phyloP scores from a whole-genome alignment of 768 basidiomycete genomes.

The Termitomyces sp. region DNA sequence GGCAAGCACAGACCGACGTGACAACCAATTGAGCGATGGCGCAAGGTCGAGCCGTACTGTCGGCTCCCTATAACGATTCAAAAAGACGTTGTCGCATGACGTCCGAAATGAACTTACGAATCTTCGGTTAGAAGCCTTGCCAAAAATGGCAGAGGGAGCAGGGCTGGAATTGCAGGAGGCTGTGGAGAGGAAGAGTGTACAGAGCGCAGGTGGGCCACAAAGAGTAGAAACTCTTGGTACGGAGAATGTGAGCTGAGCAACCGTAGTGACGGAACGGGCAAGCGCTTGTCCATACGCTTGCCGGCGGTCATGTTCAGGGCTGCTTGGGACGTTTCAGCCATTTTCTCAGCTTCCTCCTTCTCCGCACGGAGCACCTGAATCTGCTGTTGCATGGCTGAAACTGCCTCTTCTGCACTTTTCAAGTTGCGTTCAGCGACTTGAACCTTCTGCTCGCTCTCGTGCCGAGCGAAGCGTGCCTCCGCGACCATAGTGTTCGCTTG shows the following conservation, averaged over 20 bases:
- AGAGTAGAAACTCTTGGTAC: conserved; percentile 75
- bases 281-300: conserved; percentile 52
- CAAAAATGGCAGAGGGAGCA: conserved; percentile 77
- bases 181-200: conserved; percentile 56
- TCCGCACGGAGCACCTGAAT: conserved; percentile 72
- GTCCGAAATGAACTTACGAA: conserved; percentile 50
- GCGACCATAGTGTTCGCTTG: conserved; percentile 99
- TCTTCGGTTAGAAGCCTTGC: conserved; percentile 75
- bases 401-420: conserved; percentile 81
- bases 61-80: conserved; percentile 59
- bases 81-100: conserved; percentile 11
- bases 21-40: conserved; percentile 91
- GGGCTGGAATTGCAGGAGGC: conserved; percentile 63
- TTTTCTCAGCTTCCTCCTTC: conserved; percentile 55
- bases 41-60: conserved; percentile 91
- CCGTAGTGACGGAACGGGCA: conserved; percentile 28
- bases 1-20: conserved; percentile 71
- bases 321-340: conserved; percentile 40
- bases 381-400: conserved; percentile 77
- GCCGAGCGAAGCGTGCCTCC: conserved; percentile 69
- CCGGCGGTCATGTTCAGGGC: conserved; percentile 69
- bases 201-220: conserved; percentile 70
- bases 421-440: conserved; percentile 73
- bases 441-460: conserved; percentile 66
- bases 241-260: conserved; percentile 67